A percentile compares a stretch with the other conserved stretches of the same genome.
Evolutionary conservation across 768 basidiomycete species (phyloP).

Genomic region (Podaxis carcinomalis): DNA sequence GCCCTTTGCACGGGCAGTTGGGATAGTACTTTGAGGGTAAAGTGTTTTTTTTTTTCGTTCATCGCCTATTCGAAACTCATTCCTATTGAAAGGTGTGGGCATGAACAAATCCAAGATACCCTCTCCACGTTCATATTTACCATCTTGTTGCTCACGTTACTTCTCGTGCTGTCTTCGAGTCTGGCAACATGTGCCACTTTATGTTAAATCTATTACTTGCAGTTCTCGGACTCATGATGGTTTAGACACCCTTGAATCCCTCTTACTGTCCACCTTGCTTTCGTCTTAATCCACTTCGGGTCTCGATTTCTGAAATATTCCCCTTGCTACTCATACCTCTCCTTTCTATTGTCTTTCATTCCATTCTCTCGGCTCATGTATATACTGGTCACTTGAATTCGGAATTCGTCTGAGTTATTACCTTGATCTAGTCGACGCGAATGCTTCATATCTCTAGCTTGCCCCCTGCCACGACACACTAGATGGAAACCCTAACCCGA

Average conservation of each 20-base stretch:
- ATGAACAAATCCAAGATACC: constrained; percentile 33
- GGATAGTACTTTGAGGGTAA: constrained; percentile 94
- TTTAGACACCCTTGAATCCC: constrained; percentile 7
- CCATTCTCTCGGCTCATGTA: constrained; percentile 1
- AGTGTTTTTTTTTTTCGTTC: constrained; percentile 22
- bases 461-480: neutral
- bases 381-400: constrained; percentile 9
- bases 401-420: constrained; percentile 2
- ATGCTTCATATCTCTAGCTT: neutral
- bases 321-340: constrained; percentile 11
- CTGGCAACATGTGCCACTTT: constrained; percentile 34
- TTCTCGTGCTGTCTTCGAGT: constrained; percentile 18
- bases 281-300: constrained; percentile 28
- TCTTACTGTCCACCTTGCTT: constrained; percentile 5
- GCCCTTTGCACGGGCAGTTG: constrained; percentile 98
- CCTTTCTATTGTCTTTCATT: constrained; percentile 5
- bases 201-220: constrained; percentile 50
- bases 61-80: constrained; percentile 7
- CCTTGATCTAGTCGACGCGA: neutral
- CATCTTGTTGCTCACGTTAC: constrained; percentile 1
- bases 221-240: constrained; percentile 32
- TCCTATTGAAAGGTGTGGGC: constrained; percentile 69
- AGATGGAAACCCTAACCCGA: constrained; percentile 8
- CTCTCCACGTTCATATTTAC: neutral
- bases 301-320: constrained; percentile 13